Percentiles rank a stretch among this genome's conserved stretches.
These are phyloP conservation scores for Colletotrichum orchidophilum DNA, from an alignment of 2,329 filamentous ascomycete species.

Conservation along the genomic window DNA sequence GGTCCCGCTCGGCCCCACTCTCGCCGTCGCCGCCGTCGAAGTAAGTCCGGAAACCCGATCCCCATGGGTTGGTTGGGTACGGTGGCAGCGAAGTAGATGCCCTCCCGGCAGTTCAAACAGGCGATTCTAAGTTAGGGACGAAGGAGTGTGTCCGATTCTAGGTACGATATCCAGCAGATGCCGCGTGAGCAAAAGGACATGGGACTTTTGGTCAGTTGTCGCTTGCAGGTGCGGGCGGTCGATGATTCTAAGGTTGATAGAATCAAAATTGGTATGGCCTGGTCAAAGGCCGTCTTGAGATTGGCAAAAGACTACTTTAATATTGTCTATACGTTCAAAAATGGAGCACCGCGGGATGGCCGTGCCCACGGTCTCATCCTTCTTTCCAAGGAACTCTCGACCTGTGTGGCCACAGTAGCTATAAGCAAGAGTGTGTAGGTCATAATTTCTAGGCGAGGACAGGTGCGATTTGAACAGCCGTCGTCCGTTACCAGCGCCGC, in stretches of 20 bases:
- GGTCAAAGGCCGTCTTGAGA: constrained; percentile 24
- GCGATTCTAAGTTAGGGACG: constrained; percentile 72
- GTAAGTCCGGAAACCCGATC: constrained; percentile 78
- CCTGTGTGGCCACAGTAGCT: no score
- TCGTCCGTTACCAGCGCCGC: no score
- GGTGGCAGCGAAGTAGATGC: constrained; percentile 51
- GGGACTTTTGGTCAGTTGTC: constrained; percentile 77
- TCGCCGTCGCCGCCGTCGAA: constrained; percentile 72
- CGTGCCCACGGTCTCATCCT: no score
- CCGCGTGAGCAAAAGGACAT: constrained; percentile 72
- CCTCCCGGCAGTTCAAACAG: constrained; percentile 72
- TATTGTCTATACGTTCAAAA: no score
- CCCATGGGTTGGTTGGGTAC: no score
- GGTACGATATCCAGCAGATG: constrained; percentile 60
- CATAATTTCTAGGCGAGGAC: no score
- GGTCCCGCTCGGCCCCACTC: constrained; percentile 33
- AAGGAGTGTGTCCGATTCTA: constrained; percentile 72
- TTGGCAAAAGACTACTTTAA: no score
- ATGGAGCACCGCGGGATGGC: no score
- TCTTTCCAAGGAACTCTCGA: no score
- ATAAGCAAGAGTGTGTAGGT: no score
- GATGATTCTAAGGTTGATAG: constrained; percentile 72
- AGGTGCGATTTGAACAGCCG: no score
- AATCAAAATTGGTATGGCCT: constrained; percentile 28
- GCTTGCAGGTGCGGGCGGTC: constrained; percentile 72